These are phyloP conservation scores for Endotrypanum monterogeii DNA, from an alignment of 208 protist genomes.

Conservation along the genomic window DNA sequence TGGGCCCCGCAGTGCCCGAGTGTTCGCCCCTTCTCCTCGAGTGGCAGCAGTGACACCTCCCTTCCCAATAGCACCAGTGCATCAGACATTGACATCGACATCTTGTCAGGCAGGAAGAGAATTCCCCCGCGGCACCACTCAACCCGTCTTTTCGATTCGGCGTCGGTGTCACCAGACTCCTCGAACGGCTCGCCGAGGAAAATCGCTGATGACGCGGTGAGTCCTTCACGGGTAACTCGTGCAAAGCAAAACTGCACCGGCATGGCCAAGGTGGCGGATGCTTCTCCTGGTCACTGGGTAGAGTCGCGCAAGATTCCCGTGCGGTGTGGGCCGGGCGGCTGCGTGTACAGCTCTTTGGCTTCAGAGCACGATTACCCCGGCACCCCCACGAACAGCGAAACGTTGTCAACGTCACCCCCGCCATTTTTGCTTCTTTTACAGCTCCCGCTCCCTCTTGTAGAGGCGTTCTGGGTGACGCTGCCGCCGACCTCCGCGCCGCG, in stretches of 20 bases:
- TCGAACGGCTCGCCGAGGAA: neutral
- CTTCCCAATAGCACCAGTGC: constrained; percentile 30
- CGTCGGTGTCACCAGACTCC: neutral
- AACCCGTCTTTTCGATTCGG: neutral
- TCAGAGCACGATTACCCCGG: neutral
- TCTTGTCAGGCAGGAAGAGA: constrained; percentile 23
- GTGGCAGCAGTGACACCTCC: constrained; percentile 1
- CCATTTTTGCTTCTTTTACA: constrained; percentile 15
- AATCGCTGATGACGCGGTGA: neutral
- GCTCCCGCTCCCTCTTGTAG: constrained; percentile 23
- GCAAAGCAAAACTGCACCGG: neutral
- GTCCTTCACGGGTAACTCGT: neutral
- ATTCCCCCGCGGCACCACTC: constrained; percentile 11
- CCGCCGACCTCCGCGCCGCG: constrained; percentile 8
- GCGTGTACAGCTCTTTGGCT: constrained; percentile 5
- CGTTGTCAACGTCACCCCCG: neutral
- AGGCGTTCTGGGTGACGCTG: constrained; percentile 28
- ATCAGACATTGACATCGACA: constrained; percentile 33
- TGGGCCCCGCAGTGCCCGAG: neutral
- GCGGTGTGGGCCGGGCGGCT: constrained; percentile 21
- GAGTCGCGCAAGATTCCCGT: constrained; percentile 11
- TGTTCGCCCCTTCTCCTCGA: neutral
- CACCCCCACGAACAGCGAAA: neutral
- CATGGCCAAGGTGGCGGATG: neutral
- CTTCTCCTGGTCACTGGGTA: neutral